Evolutionary conservation across 345 rosid genomes (phyloP).

Genomic region (Lumnitzera racemosa): DNA sequence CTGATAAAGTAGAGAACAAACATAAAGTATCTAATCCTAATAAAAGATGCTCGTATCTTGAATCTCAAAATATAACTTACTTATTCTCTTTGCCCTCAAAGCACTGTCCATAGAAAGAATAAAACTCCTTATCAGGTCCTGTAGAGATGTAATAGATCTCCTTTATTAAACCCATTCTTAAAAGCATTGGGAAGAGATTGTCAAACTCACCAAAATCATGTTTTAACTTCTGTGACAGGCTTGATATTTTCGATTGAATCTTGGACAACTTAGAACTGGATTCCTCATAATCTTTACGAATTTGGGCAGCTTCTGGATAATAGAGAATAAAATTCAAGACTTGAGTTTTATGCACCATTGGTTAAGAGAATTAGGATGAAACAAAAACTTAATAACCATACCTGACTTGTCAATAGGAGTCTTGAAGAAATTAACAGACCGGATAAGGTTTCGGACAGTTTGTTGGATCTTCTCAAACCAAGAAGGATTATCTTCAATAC

Average conservation of each 20-base stretch:
- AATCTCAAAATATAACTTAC: constrained; percentile 21
- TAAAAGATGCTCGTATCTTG: not conserved
- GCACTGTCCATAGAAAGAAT: constrained; percentile 66
- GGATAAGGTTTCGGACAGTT: constrained; percentile 49
- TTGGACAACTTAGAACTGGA: constrained; percentile 67
- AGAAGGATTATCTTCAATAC: constrained; percentile 32
- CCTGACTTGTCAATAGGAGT: constrained; percentile 76
- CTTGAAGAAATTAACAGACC: constrained; percentile 66
- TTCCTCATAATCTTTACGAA: constrained; percentile 81
- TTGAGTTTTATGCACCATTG: constrained; percentile 2
- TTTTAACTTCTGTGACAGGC: constrained; percentile 67
- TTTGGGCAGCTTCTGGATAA: constrained; percentile 58
- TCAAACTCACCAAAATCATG: constrained; percentile 76
- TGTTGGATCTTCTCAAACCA: constrained; percentile 83
- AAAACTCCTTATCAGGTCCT: constrained; percentile 93
- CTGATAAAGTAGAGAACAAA: not conserved
- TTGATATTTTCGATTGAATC: constrained; percentile 75
- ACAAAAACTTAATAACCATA: constrained; percentile 12
- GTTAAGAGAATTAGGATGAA: not conserved
- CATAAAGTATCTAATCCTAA: not conserved
- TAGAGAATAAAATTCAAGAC: constrained; percentile 18
- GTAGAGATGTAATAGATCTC: constrained; percentile 13
- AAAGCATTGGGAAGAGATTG: not conserved
- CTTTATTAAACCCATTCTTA: not conserved
- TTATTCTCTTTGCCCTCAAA: constrained; percentile 89